Percentiles rank a stretch among this genome's conserved stretches.
Evolutionary conservation across 768 basidiomycete species (phyloP).

Genomic region (Hypholoma fasciculare): DNA sequence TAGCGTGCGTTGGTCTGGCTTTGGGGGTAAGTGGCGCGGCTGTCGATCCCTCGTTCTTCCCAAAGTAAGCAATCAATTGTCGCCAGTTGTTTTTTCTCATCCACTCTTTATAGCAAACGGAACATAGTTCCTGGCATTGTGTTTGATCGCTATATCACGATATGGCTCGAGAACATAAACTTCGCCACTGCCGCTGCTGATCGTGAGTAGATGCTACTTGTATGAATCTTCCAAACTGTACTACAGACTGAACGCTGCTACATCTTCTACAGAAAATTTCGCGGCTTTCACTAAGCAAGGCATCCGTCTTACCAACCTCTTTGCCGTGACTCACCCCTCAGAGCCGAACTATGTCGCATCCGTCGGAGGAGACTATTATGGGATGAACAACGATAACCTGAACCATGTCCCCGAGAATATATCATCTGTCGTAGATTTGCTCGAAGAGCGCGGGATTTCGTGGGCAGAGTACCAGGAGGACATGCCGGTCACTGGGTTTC

Average conservation of each 20-base stretch:
- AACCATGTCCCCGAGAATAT: constrained; percentile 43
- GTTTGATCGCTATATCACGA: constrained; percentile 32
- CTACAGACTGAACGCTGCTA: neutral
- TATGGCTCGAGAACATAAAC: constrained; percentile 69
- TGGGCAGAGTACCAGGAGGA: constrained; percentile 67
- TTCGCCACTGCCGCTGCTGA: constrained; percentile 32
- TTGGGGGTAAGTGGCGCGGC: neutral
- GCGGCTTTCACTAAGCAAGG: constrained; percentile 47
- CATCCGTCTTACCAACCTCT: constrained; percentile 45
- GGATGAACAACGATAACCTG: constrained; percentile 42
- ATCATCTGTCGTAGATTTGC: constrained; percentile 58
- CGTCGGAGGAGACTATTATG: constrained; percentile 55
- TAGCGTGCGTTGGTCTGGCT: neutral
- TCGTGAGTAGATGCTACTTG: constrained; percentile 11
- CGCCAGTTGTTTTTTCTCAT: neutral
- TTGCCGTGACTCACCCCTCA: constrained; percentile 56
- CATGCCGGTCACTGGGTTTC: constrained; percentile 50
- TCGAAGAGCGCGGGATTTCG: constrained; percentile 55
- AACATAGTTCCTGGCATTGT: constrained; percentile 22
- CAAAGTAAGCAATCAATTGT: neutral
- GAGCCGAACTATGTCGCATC: constrained; percentile 60
- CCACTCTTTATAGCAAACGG: neutral
- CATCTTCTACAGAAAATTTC: constrained; percentile 24
- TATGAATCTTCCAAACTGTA: neutral
- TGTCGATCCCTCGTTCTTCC: neutral